Base-by-base conservation (phyloP, 257 asterid genomes). In the Verbascum thapsus region DNA sequence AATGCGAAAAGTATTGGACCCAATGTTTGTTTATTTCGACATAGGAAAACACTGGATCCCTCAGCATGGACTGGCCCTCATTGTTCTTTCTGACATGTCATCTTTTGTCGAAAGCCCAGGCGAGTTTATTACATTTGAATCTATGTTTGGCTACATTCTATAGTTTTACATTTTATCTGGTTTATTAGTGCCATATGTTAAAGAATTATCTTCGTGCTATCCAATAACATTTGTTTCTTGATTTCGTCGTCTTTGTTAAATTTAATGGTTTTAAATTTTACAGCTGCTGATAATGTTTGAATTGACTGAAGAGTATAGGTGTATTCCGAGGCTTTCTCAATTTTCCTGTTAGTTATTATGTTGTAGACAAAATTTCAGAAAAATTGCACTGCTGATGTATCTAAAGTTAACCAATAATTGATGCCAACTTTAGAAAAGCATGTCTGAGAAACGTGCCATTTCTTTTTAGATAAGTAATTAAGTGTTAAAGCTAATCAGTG, bases 21-120 rank as follows among this genome's bases (percentile, higher is more conserved):
- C 97, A 20, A 83, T 89, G 95, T 89, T 92, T 58, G 55, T 82
- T 66, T 88, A 85, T 73, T 90, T 94, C 63, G 99, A 90, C 70
- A 72, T 63, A 49, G 81, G 85, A 64, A 71, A 73, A 59, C 95
- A 84, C 59, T 94, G 99, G 99, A 76, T 60, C 49, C 83, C 94
- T 26, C 80, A 68, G 41, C 83, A 76, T 66, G 99, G 99, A 40
- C 74, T 90, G 74, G 99, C 95, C 18, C 68, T 76, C 42, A 39
- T 72, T 45, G 85, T 90, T 64, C 88, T 94, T 23, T 87, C 96
- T 22, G 96, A 89, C 59, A 83, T 90, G 94, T 72, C 82, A 64
- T 87, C 86, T 74, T 84, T 85, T 30, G 74, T 85, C 56, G 99
- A 87, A 76, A 82, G 73, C 59, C 80, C 96, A 74, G 99, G 99